A percentile compares a stretch with the other conserved stretches of the same genome.
Evolutionary conservation across 176 grass and related monocot species (phyloP).

Genomic region (Musa troglodytarum): DNA sequence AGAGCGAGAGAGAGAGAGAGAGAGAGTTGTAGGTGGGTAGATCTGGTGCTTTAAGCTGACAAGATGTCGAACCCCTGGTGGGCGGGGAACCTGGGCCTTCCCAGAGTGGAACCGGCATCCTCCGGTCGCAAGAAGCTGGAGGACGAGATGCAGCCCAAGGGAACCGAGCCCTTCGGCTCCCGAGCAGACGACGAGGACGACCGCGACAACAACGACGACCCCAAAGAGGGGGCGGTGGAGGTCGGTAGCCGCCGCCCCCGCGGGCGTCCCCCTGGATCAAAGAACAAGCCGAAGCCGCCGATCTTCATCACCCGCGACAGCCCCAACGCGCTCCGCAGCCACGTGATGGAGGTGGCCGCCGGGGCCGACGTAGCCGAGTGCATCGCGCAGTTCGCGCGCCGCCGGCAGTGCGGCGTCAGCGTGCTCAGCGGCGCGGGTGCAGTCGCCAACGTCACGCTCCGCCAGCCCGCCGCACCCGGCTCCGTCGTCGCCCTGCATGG

Average conservation of each 20-base stretch:
- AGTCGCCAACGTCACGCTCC: conserved; percentile 19
- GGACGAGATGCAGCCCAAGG: not conserved
- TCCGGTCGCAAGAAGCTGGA: not conserved
- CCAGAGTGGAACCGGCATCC: not conserved
- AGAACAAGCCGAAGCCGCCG: conserved; percentile 20
- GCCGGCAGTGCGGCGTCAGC: conserved; percentile 23
- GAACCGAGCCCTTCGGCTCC: not conserved
- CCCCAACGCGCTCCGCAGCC: conserved; percentile 23
- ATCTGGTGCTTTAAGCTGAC: not conserved
- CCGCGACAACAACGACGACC: not conserved
- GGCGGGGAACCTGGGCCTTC: not conserved
- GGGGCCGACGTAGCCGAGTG: conserved; percentile 12
- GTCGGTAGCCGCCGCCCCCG: not conserved
- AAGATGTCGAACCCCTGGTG: conserved; percentile 8
- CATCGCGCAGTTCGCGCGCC: conserved; percentile 19
- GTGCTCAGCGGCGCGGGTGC: conserved; percentile 13
- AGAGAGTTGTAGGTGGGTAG: not conserved
- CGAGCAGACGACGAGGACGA: not conserved
- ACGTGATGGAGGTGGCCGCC: conserved; percentile 16
- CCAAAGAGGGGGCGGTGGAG: conserved; percentile 13
- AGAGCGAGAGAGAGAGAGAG: not conserved
- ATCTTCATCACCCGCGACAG: conserved; percentile 21
- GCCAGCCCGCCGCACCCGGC: conserved; percentile 5
- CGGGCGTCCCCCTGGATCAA: conserved; percentile 12
- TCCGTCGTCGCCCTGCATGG: conserved; percentile 15